Percentiles rank a stretch among this genome's conserved stretches.
phyloP scores from a whole-genome alignment of 768 basidiomycete species.

The Suillus brevipes region DNA sequence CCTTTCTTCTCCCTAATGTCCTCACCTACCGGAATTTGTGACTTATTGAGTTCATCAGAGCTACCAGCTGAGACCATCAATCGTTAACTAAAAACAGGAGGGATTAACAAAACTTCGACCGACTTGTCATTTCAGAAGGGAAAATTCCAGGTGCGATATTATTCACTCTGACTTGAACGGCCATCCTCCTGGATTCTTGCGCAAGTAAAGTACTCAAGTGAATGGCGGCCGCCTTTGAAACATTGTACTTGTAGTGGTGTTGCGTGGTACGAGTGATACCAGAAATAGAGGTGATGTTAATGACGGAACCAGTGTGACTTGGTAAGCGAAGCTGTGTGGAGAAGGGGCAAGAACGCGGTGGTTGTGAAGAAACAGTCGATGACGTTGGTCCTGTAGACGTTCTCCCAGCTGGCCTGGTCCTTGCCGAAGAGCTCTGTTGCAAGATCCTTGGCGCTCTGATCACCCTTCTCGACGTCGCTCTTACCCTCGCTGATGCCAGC shows the following conservation, averaged over 20 bases:
- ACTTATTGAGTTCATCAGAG: conserved; percentile 36
- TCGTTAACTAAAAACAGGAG: neutral
- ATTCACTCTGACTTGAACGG: conserved; percentile 37
- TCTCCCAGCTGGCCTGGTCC: conserved; percentile 26
- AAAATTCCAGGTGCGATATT: conserved; percentile 37
- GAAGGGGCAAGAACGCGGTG: conserved; percentile 46
- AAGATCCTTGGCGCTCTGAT: conserved; percentile 28
- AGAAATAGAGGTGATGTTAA: conserved; percentile 44
- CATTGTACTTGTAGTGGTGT: conserved; percentile 47
- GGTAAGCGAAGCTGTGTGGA: conserved; percentile 34
- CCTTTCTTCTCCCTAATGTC: conserved; percentile 35
- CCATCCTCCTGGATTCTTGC: conserved; percentile 32
- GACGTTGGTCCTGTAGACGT: conserved; percentile 35
- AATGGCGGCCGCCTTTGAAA: conserved; percentile 39
- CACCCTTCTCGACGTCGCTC: conserved; percentile 27
- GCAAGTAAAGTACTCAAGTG: conserved; percentile 38
- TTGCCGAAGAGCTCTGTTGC: conserved; percentile 31
- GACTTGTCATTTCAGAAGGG: conserved; percentile 36
- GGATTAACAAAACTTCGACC: neutral
- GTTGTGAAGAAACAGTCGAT: conserved; percentile 41
- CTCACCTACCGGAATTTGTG: conserved; percentile 26
- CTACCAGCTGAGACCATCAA: neutral
- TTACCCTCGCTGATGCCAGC: conserved; percentile 50
- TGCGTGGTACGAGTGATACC: conserved; percentile 43
- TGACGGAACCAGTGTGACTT: conserved; percentile 34